A percentile compares a stretch with the other conserved stretches of the same genome.
These are phyloP conservation scores for Colletotrichum sp. DNA, from an alignment of 2,329 filamentous ascomycete species.

Conservation along the genomic window DNA sequence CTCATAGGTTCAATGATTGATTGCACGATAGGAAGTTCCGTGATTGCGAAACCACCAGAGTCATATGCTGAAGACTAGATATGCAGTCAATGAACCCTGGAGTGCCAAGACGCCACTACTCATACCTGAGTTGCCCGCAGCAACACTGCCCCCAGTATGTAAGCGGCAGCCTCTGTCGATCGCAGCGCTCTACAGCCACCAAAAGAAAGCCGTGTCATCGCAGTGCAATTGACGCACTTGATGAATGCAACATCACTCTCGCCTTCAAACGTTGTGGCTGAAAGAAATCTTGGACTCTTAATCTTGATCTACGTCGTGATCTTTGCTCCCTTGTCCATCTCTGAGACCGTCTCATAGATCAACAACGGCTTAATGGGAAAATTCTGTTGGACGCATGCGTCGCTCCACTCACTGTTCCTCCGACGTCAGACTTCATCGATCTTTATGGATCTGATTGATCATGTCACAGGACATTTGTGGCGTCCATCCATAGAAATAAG, in stretches of 20 bases:
- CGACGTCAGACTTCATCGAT: not conserved
- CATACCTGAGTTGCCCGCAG: not conserved
- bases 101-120: too few species aligned
- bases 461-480: not conserved
- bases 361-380: not conserved
- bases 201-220: not conserved
- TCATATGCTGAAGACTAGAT: too few species aligned
- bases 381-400: not conserved
- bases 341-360: not conserved
- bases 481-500: not conserved
- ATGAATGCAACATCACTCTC: not conserved
- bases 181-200: not conserved
- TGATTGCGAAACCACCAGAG: too few species aligned
- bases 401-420: not conserved
- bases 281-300: accelerated
- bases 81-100: too few species aligned
- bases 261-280: not conserved
- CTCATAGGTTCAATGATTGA: too few species aligned
- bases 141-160: not conserved
- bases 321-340: not conserved
- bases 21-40: too few species aligned
- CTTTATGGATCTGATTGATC: not conserved
- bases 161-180: not conserved
- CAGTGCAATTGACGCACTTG: not conserved
- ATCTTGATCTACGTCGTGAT: not conserved